Evolutionary conservation across 768 basidiomycete species (phyloP), one percentile per base, ranked within the genome.

Genomic region (Neoboletus subvelutipes): DNA sequence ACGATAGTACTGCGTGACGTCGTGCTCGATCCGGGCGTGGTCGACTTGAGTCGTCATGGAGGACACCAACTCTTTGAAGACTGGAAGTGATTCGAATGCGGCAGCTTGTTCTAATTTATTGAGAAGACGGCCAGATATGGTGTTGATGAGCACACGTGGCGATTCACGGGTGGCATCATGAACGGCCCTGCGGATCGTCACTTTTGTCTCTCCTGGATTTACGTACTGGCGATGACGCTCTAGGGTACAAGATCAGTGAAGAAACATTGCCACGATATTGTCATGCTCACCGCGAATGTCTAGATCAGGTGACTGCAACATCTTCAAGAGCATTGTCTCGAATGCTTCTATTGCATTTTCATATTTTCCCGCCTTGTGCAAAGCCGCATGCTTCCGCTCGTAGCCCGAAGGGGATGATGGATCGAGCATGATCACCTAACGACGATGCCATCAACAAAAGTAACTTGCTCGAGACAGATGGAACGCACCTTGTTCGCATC

Each of bases 21-120:
- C 28, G 5, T 5, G 28, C 28, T 28, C 28, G 28, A 28, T 28
- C 3, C 28, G 28, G 5, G 28, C 3, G 28, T 5, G 28, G 28
- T 28, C 28, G 28, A 28, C 5, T 28, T 28, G 28, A 28, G 28
- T 28, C 28, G 28, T 28, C 28, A 28, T 12, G 63, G 60, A 28
- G 1, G 58, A 64, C 18, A 59, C 9, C 9, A 64, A n/a, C 28
- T 58, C 41, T 31, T 24, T 8, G 22, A 60, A 60, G 5, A 37
- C 3, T 15, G 54, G 37, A 0, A 29, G 33, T 6, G 41, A 51
- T 40, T 59, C 46, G 5, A 64, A 63, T 51, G 29, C 12, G 6
- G 39, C 22, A 0, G 45, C 55, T 24, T 62, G 61, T 22, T 45
- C 28, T 28, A 5, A 28, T 28, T 28, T 28, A 28, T 28, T 28